Evolutionary conservation across 2,329 filamentous ascomycete genomes (phyloP).

Genomic region (Dactylellina parvicollis): DNA sequence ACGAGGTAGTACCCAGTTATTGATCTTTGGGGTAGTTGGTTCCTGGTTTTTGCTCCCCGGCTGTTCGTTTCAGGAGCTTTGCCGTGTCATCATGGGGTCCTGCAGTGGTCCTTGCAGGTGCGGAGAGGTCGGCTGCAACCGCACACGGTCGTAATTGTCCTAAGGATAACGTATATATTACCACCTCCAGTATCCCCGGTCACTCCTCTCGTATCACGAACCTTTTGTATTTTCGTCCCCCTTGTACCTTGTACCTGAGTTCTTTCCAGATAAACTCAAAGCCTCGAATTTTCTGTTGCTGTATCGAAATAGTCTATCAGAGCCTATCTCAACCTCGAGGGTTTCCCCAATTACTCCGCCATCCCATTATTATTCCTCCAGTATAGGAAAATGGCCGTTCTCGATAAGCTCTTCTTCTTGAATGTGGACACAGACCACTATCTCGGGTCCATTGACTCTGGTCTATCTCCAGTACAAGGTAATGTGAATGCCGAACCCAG

Average conservation of each 20-base stretch:
- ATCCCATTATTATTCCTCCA: neutral
- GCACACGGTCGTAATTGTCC: neutral
- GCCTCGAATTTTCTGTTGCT: too few species aligned
- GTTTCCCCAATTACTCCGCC: neutral
- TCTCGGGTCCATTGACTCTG: neutral
- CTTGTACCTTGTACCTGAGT: too few species aligned
- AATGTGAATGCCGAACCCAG: neutral
- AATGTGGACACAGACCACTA: neutral
- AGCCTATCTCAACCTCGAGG: too few species aligned
- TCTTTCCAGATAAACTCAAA: too few species aligned
- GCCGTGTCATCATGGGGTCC: neutral
- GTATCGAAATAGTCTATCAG: too few species aligned
- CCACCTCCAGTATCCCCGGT: neutral
- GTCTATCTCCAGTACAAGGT: neutral
- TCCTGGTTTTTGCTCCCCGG: neutral
- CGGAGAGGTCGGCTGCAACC: constrained; percentile 11
- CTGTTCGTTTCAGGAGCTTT: neutral
- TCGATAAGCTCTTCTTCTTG: constrained; percentile 6
- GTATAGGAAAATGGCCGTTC: neutral
- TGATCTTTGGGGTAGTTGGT: neutral
- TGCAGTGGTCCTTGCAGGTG: neutral
- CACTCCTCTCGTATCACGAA: neutral
- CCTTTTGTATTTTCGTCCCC: neutral
- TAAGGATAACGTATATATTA: constrained; percentile 5
- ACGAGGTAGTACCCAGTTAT: neutral